These are phyloP conservation scores for Penicillium lividum DNA, from an alignment of 495 filamentous ascomycete genomes.

Conservation along the genomic window DNA sequence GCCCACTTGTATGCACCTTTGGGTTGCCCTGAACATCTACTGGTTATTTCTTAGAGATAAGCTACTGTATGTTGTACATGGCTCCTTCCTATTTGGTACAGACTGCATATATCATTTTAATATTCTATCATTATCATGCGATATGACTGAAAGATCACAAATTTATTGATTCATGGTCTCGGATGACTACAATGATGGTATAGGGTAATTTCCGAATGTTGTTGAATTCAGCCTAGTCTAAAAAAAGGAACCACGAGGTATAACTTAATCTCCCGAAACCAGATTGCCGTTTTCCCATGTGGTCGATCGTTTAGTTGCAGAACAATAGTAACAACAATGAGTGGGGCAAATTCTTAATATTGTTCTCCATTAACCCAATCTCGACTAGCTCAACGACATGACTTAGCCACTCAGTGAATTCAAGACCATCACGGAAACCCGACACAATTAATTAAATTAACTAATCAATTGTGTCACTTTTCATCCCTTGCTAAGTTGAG, in stretches of 20 bases:
- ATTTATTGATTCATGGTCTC: background rate
- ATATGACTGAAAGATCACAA: background rate
- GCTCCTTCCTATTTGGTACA: background rate
- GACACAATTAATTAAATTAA: too few relatives aligned
- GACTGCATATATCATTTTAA: too few relatives aligned
- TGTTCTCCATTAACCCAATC: background rate
- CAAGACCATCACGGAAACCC: too few relatives aligned
- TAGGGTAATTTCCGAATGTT: conserved; percentile 13
- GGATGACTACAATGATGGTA: background rate
- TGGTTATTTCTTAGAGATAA: background rate
- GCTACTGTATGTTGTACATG: background rate
- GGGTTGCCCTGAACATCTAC: background rate
- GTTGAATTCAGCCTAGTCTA: conserved; percentile 4
- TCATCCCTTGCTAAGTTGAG: too few relatives aligned
- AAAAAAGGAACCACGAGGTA: conserved; percentile 26
- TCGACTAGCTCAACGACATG: background rate
- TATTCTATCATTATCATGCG: too few relatives aligned
- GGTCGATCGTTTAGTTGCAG: background rate
- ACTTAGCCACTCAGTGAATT: too few relatives aligned
- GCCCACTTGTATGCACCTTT: background rate
- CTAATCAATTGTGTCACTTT: too few relatives aligned
- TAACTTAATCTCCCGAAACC: conserved; percentile 10
- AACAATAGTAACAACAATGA: background rate
- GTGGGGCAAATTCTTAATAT: background rate
- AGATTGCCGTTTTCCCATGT: background rate